A percentile compares a stretch with the other conserved stretches of the same genome.
Conservation (phyloP, 495 filamentous ascomycete genomes). For the Penicillium simplicissimum region DNA sequence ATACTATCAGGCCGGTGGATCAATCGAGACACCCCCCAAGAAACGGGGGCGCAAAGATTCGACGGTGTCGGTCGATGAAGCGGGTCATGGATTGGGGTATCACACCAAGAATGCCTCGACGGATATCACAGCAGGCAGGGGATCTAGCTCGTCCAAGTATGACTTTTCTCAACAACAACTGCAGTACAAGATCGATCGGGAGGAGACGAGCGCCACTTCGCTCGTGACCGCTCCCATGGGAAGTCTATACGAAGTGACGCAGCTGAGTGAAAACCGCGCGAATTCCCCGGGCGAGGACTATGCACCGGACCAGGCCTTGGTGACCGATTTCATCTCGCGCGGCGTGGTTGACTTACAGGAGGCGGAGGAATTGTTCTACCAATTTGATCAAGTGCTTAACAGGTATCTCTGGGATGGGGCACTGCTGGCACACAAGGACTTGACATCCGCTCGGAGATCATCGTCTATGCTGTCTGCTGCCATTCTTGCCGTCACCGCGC, state of each 20-base stretch:
- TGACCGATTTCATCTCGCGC: slow-evolving; percentile 55
- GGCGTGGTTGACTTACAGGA: slow-evolving; percentile 49
- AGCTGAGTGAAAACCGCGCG: slow-evolving; percentile 49
- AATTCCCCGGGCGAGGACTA: slow-evolving; percentile 38
- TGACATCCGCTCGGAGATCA: slow-evolving; percentile 46
- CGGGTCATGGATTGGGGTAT: slow-evolving; percentile 13
- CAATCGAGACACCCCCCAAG: slow-evolving; percentile 38
- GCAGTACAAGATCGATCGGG: slow-evolving; percentile 45
- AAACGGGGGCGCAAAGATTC: slow-evolving; percentile 42
- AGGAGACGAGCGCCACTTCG: slow-evolving; percentile 44
- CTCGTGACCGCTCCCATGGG: slow-evolving; percentile 59
- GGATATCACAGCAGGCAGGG: slow-evolving; percentile 14
- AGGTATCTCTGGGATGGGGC: slow-evolving; percentile 56
- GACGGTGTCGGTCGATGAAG: slow-evolving; percentile 42
- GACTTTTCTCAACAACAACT: slow-evolving; percentile 31
- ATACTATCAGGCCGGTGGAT: slow-evolving; percentile 44
- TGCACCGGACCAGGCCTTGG: slow-evolving; percentile 41
- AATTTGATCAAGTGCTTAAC: slow-evolving; percentile 54
- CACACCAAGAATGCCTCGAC: slow-evolving; percentile 21
- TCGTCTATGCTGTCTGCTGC: slow-evolving; percentile 53
- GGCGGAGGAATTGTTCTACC: slow-evolving; percentile 50
- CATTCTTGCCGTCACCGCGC: slow-evolving; percentile 53
- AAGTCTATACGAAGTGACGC: slow-evolving; percentile 61
- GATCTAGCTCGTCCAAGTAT: slow-evolving; percentile 24
- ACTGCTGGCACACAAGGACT: slow-evolving; percentile 46